Base-by-base conservation (phyloP, 2,329 filamentous ascomycete genomes). In the Sporothrix sp. region DNA sequence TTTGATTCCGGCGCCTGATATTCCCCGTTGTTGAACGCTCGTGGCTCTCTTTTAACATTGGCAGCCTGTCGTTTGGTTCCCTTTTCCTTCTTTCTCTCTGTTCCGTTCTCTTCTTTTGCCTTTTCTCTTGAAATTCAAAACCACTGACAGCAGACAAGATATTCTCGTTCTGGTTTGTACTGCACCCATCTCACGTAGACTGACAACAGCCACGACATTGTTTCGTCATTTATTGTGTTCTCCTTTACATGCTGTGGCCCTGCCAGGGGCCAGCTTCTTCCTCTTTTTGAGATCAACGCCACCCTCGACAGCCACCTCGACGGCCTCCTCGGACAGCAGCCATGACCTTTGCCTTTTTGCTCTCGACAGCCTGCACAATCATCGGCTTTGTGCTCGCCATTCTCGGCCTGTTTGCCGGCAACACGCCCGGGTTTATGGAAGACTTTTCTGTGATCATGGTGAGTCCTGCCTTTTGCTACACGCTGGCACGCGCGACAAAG, bases 371-470 rank as follows among this genome's bases (percentile, higher is more conserved):
- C 16, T 55, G 68, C 20, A 63, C 66, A 4, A 55, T 66, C 7
- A 59, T 60, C 20, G 63, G 60, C 48, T 67, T 69, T 54, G 59
- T 67, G 35, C 58, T 70, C 28, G 56, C 62, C 21, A 62, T 69
- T 50, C 52, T 70, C 20, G 60, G 61, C 11, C 61, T 69, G 14
- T 63, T 69, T 50, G 66, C 68, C 30, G 68, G 67, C 38, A 65
- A 65, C 16, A 65, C 64, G 7, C 60, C 63, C 6, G 59, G 62
- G 20, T 63, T 63, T 28, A 56, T 70, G 54, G 66, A 69, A 32
- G 62, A 66, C 10, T 68, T 65, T 52, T 65, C 69, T 30, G 60
- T 70, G 33, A 61, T 69, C 27, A 62, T 65, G 40, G 67, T 68
- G 57, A 47, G 66, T 60, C 10, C 25, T 28, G 20, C 5, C 16